Base-by-base conservation (phyloP, 192 early-diverging fungal species). In the Entomortierella lignicola region DNA sequence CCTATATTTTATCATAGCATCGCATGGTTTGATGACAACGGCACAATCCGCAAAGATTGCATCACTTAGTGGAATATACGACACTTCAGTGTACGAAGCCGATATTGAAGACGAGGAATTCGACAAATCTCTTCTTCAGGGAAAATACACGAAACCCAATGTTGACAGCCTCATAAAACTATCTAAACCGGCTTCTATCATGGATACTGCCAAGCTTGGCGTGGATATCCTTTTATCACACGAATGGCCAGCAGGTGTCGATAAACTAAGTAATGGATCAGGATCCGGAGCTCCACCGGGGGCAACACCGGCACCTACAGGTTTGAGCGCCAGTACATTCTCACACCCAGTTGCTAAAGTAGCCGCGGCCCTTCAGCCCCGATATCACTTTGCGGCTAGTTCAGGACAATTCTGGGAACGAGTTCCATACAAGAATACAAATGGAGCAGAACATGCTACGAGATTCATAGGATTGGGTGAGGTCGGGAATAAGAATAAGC, bases 331-430 rank as follows among this genome's bases (percentile, higher is more conserved):
- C 27, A 55, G 47, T 20, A 60, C 57, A 13, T 79, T 79, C 20
- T 72, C 81, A 7, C 69, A 51, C 15, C 63, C 62, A 0, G 80
- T 94, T 18, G 82, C 91, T 12, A 66, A 66, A 8, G 48, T 89
- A 1, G 87, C 81, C 0, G 57, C 75, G 6, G 69, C 72, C 2
- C 72, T 92, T 30, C 89, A 92, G 77, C 97, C 97, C 6, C 87
- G 95, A 23, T 98, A 98, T 77, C 97, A 97, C 73, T 95, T 98
- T 87, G 91, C 92, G 29, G 69, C 88, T 1, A 84, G 85, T 1
- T 89, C 88, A 67, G 81, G 81, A 31, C 25, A 81, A 13, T 98
- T 97, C 69, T 94, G 87, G 66, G 94, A 98, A 85, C 86, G 97
- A 12, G 90, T 92, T 53, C 95, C 97, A 26, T 98, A 91, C 83